Evolutionary conservation across 805 yeast species (phyloP), one percentile per base, ranked within the genome.

Genomic region (Lipomyces orientalis): DNA sequence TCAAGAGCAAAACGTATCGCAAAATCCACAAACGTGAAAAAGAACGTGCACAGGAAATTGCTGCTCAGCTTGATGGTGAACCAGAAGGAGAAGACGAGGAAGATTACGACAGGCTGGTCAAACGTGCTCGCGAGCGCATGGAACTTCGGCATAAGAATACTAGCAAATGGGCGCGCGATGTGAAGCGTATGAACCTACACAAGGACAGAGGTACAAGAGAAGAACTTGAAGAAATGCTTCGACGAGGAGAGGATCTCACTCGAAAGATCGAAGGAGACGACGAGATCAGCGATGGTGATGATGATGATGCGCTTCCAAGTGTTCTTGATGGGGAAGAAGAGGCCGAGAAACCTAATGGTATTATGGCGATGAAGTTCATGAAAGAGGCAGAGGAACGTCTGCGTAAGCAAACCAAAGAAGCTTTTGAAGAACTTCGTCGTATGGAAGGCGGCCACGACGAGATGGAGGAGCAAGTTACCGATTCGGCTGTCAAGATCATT

Each of bases 291-390:
- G 83, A 78, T 33, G 78, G 76, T 29, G 29, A 25, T n/a, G 82
- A 79, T 43, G 22, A 9, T 9, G 49, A 43, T 43, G 81, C 79
- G 60, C 80, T 76, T 35, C 85, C 82, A 68, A 82, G 83, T 60
- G 75, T 73, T 54, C 76, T 73, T 76, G 89, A 87, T 72, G 81
- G 77, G 8, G 76, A 76, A 12, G 81, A 72, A 9, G 83, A 78
- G 10, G 79, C 74, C 14, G 76, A 76, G 2, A 67, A 71, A 1
- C 62, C 58, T 2, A 94, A 93, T 78, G 98, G 98, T 64, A 88
- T 94, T 25, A 80, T 94, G 84, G 89, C 88, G 60, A 95, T 95
- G 98, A 97, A 93, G 72, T 94, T 94, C 78, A 94, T 94, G 98
- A 88, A 84, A 72, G 90, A 89, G 68, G 98, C 98, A 1, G 97